Conservation (phyloP, 75 land plant species). For the Cunninghamia lanceolata region DNA sequence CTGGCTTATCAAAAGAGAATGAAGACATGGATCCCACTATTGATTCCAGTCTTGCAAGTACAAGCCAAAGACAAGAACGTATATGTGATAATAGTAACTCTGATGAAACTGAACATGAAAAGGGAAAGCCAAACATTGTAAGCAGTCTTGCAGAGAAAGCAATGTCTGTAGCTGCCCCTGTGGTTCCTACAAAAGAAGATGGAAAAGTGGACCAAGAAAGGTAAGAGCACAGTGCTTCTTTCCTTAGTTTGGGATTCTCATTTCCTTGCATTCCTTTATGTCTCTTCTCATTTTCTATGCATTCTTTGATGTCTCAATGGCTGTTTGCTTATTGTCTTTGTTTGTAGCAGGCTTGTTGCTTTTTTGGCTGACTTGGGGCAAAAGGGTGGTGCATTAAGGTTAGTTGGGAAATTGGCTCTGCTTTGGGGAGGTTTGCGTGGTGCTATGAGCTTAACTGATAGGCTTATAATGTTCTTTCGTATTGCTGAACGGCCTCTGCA, state of each 20-base stretch:
- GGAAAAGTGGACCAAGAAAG: constrained; percentile 96
- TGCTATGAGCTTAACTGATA: constrained; percentile 96
- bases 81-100: constrained; percentile 6
- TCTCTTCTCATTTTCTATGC: not conserved
- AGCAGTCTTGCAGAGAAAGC: constrained; percentile 94
- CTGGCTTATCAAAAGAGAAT: not conserved
- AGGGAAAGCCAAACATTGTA: constrained; percentile 47
- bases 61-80: not conserved
- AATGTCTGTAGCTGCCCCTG: constrained; percentile 92
- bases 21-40: not conserved
- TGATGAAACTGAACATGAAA: constrained; percentile 24
- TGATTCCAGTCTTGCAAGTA: not conserved
- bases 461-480: constrained; percentile 75
- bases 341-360: constrained; percentile 69
- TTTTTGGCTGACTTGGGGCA: constrained; percentile 89
- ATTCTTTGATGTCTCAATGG: constrained; percentile 3
- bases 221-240: constrained; percentile 24
- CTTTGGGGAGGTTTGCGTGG: constrained; percentile 99
- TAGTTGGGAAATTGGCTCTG: constrained; percentile 82
- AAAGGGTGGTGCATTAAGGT: constrained; percentile 72
- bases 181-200: constrained; percentile 83
- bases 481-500: constrained; percentile 82
- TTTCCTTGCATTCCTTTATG: constrained; percentile 10
- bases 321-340: constrained; percentile 10
- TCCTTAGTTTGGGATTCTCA: not conserved